Percentiles rank a stretch among this genome's conserved stretches.
Conservation (phyloP, 2,329 filamentous ascomycete genomes). For the Trichophyton mentagrophytes region DNA sequence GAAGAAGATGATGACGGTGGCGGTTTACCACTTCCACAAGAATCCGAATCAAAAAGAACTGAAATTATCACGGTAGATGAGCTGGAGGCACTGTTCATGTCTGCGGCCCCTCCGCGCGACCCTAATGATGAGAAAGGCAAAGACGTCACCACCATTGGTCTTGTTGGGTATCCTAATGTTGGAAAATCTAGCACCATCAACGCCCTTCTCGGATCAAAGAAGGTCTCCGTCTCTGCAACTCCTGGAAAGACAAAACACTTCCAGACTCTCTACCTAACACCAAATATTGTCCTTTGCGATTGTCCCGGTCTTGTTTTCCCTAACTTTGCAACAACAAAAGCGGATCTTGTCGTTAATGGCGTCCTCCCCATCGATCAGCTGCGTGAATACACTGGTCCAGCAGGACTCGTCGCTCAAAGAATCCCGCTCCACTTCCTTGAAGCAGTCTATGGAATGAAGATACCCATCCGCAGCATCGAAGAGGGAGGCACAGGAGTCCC, state of each 20-base stretch:
- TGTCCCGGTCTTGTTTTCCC: conserved; percentile 90
- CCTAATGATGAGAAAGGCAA: conserved; percentile 29
- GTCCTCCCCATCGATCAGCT: conserved; percentile 93
- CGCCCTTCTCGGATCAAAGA: conserved; percentile 94
- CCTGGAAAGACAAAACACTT: conserved; percentile 99
- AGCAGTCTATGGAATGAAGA: conserved; percentile 85
- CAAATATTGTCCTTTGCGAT: conserved; percentile 85
- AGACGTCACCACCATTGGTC: conserved; percentile 60
- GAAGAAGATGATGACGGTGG: conserved; percentile 21
- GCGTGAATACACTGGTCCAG: conserved; percentile 80
- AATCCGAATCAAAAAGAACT: conserved; percentile 39
- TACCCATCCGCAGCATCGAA: conserved; percentile 64
- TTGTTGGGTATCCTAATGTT: conserved; percentile 97
- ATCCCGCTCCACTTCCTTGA: conserved; percentile 84
- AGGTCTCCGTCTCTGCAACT: conserved; percentile 93
- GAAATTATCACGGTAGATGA: conserved; percentile 87
- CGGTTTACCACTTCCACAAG: conserved; percentile 18
- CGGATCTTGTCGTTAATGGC: conserved; percentile 78
- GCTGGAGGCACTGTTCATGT: conserved; percentile 74
- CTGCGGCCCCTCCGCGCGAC: conserved; percentile 51
- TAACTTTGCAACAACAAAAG: conserved; percentile 16
- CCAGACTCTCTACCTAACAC: conserved; percentile 89
- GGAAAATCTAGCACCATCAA: conserved; percentile 99
- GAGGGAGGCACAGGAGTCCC: conserved; percentile 85
- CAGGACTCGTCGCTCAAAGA: conserved; percentile 65